Conservation (phyloP, 805 yeast species). For the Wickerhamiella nectarea region DNA sequence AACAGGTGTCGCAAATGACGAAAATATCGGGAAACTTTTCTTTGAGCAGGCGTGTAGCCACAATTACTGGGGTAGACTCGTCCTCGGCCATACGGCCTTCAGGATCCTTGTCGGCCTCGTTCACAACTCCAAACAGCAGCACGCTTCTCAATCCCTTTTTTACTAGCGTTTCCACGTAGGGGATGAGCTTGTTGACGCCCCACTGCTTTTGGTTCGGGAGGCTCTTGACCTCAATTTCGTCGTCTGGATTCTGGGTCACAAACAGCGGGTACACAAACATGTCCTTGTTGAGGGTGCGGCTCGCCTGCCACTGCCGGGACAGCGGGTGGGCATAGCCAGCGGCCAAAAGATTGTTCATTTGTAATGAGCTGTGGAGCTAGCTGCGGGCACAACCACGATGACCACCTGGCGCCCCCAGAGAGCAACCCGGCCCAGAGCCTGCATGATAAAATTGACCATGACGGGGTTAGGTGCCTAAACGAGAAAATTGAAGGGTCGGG, state of each 20-base stretch:
- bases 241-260: slow-evolving; percentile 68
- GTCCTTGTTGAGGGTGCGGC: slow-evolving; percentile 65
- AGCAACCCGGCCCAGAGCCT: slow-evolving; percentile 49
- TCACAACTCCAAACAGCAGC: slow-evolving; percentile 78
- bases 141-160: slow-evolving; percentile 76
- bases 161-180: slow-evolving; percentile 56
- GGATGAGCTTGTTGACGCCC: slow-evolving; percentile 67
- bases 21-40: slow-evolving; percentile 65
- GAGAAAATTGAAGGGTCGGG: slow-evolving; percentile 40
- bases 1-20: slow-evolving; percentile 86
- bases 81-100: slow-evolving; percentile 87
- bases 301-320: slow-evolving; percentile 81
- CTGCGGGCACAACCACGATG: slow-evolving; percentile 22
- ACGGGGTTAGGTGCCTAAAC: slow-evolving; percentile 51
- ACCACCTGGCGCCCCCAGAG: slow-evolving; percentile 58
- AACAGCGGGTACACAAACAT: slow-evolving; percentile 91
- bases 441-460: slow-evolving; percentile 43
- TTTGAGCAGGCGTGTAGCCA: slow-evolving; percentile 52
- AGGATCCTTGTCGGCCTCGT: slow-evolving; percentile 61
- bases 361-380: background rate
- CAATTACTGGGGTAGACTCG: slow-evolving; percentile 89
- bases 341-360: slow-evolving; percentile 47
- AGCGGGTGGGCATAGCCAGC: slow-evolving; percentile 93
- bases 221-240: slow-evolving; percentile 56
- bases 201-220: slow-evolving; percentile 79